phyloP scores from a whole-genome alignment of 192 early-diverging fungal species.

The Backusella australiensis region DNA sequence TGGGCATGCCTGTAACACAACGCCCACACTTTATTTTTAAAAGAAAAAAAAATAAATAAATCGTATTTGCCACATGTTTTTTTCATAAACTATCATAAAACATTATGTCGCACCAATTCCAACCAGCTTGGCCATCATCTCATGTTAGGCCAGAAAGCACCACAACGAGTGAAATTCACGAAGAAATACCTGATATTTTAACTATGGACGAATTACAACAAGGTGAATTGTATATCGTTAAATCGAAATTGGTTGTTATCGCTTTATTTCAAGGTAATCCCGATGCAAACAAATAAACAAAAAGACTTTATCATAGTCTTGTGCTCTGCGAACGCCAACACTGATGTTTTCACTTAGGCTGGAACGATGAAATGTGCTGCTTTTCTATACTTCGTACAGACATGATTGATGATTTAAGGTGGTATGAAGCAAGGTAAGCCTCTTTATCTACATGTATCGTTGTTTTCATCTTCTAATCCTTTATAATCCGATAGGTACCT shows the following conservation, averaged over 20 bases:
- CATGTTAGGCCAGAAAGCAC: constrained; percentile 1
- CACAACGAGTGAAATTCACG: neutral
- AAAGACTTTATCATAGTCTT: neutral
- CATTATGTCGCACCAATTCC: neutral
- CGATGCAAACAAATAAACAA: neutral
- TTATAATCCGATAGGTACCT: constrained; percentile 12
- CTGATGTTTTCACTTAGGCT: constrained; percentile 15
- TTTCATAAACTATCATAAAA: neutral
- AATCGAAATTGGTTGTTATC: constrained; percentile 29
- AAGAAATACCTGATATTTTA: constrained; percentile 9
- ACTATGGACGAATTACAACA: constrained; percentile 27
- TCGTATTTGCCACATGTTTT: neutral
- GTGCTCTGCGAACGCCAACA: neutral
- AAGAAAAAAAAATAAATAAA: neutral
- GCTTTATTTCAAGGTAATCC: constrained; percentile 36
- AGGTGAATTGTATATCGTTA: constrained; percentile 33
- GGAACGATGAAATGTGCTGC: constrained; percentile 45
- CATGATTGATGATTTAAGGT: constrained; percentile 23
- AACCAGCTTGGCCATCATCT: neutral
- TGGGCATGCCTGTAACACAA: neutral
- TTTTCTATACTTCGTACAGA: constrained; percentile 37
- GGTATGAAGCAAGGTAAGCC: constrained; percentile 31
- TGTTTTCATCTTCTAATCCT: neutral
- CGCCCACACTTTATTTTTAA: neutral
- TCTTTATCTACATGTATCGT: neutral